Conservation (phyloP, 768 basidiomycete species). For the Trametes meyenii region DNA sequence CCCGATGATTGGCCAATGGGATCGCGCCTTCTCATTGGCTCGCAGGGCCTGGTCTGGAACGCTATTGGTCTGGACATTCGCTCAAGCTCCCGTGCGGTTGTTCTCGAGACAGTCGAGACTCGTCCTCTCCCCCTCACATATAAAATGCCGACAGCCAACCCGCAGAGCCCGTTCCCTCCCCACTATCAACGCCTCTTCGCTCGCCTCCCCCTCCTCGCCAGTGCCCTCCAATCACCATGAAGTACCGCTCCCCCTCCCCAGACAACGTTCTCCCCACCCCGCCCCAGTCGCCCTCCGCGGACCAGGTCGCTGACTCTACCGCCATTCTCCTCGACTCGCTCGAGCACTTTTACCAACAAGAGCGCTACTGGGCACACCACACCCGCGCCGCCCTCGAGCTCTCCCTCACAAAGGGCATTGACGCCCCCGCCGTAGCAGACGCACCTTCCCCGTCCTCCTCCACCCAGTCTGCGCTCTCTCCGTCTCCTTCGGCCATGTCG, state of each 20-base stretch:
- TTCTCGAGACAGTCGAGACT: constrained; percentile 33
- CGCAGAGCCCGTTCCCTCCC: constrained; percentile 21
- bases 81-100: constrained; percentile 26
- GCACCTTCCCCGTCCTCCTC: constrained; percentile 22
- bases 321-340: constrained; percentile 64
- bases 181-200: constrained; percentile 31
- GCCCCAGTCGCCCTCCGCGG: constrained; percentile 34
- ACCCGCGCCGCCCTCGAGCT: constrained; percentile 63
- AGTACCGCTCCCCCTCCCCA: constrained; percentile 27
- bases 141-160: constrained; percentile 25
- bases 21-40: constrained; percentile 29
- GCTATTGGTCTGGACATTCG: constrained; percentile 31
- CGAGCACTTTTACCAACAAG: constrained; percentile 67
- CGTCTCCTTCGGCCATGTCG: constrained; percentile 26
- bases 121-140: constrained; percentile 23
- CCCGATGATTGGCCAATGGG: constrained; percentile 26
- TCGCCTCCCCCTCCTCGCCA: constrained; percentile 3
- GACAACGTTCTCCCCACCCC: constrained; percentile 34
- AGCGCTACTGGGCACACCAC: constrained; percentile 72
- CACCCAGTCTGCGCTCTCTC: constrained; percentile 22
- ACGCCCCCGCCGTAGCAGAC: constrained; percentile 28
- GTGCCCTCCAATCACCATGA: constrained; percentile 21
- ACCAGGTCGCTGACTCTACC: constrained; percentile 38
- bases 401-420: constrained; percentile 40
- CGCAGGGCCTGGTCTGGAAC: constrained; percentile 24